Base-by-base conservation (phyloP, 352 stramenopile genomes). In the Pseudoperonospora humuli region DNA sequence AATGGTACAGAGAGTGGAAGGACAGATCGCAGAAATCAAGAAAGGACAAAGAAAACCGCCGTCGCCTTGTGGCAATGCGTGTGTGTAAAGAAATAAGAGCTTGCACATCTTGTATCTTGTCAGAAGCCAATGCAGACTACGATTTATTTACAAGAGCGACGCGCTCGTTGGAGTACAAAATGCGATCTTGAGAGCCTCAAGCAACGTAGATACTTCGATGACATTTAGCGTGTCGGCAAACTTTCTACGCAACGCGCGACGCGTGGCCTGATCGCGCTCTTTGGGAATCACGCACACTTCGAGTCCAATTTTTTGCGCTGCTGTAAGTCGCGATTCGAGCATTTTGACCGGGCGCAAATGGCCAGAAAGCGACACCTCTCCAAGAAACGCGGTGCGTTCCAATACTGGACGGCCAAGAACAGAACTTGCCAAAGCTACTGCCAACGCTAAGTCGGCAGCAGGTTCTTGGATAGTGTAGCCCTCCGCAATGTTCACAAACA, bases 401-500 rank as follows among this genome's bases (percentile, higher is more conserved):
- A 75, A 46, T 26, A 92, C 77, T 5, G 77, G 67, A 5, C 72
- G 73, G 6, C 61, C 58, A 1, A 77, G 64, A 33, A 89, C 62
- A 11, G 80, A 65, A 45, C 79, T 91, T 7, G 78, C 76, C 19
- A 93, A 57, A 6, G 77, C 75, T 9, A 90, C 77, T 0, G 79
- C 79, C 5, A 93, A 50, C 19, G 77, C 82, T 28, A 92, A 49
- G 25, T 93, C 80, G 0, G 82, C 82, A 0, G 77, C 74, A 7
- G 80, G 82, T 39, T 92, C 82, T 21, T 89, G 71, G 50, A 93
- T 84, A 27, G 64, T 76, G 45, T 89, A 93, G 7, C 81, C 81
- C 41, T 93, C 75, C 5, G 81, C 78, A 33, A 93, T 68, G 47
- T 93, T 93, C 32, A 93, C 78, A 61, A 93, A 93, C 18, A 91